These are phyloP conservation scores for Bacidia gigantensis DNA, from an alignment of 495 filamentous ascomycete genomes.

Conservation along the genomic window DNA sequence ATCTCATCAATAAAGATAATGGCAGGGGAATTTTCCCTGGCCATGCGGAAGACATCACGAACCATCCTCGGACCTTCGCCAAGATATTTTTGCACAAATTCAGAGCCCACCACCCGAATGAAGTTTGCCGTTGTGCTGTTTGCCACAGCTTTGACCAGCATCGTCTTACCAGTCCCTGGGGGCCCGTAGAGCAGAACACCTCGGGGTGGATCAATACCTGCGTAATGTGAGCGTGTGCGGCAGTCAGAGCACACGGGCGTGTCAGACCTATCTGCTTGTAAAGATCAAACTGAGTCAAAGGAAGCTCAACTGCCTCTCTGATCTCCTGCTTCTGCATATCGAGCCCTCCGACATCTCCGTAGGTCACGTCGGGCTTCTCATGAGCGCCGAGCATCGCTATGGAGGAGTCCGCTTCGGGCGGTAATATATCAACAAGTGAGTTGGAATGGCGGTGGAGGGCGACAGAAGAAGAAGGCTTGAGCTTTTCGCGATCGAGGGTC, in stretches of 20 bases:
- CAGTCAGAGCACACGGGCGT: neutral
- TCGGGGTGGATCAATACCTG: conserved; percentile 90
- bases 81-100: conserved; percentile 97
- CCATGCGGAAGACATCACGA: conserved; percentile 97
- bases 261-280: conserved; percentile 81
- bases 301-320: conserved; percentile 89
- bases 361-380: conserved; percentile 97
- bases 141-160: conserved; percentile 96
- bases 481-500: conserved; percentile 91
- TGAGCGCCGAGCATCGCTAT: conserved; percentile 95
- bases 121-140: conserved; percentile 97
- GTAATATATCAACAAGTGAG: conserved; percentile 93
- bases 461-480: conserved; percentile 95
- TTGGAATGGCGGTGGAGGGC: conserved; percentile 97
- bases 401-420: conserved; percentile 92
- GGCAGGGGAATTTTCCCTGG: conserved; percentile 88
- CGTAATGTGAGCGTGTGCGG: conserved; percentile 17
- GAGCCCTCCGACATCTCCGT: conserved; percentile 91
- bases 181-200: conserved; percentile 94
- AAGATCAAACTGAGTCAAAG: conserved; percentile 90
- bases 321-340: conserved; percentile 99
- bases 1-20: conserved; percentile 99
- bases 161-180: conserved; percentile 95
- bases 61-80: conserved; percentile 98
- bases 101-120: conserved; percentile 93